Evolutionary conservation across 371 early-diverging fungal species (phyloP), one percentile per base, ranked within the genome.

Genomic region (Mucor indicus): DNA sequence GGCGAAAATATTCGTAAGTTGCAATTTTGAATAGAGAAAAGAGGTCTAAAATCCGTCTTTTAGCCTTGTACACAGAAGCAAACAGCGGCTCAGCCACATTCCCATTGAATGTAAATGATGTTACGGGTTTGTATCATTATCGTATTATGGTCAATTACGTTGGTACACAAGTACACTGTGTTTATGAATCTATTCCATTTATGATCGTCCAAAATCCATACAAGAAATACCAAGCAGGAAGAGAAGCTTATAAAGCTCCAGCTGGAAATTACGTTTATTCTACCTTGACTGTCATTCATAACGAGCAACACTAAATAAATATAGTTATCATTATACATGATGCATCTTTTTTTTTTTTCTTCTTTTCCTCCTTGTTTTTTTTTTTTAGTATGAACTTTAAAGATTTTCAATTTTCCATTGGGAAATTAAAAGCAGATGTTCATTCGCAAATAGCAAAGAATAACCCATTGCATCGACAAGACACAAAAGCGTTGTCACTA

Each of bases 401-500:
- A 55, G 70, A 67, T 47, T 58, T 73, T 15, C 74, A 73, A 39
- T 69, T 55, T 37, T 69, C 69, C 3, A 48, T 69, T 38, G 65
- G 67, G 33, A 73, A 69, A 43, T 49, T 73, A 11, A 64, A 64
- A 13, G 54, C 66, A 2, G 70, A 64, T 48, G 64, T 70, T 30
- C 52, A 64, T n/a, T 67, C 70, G 0, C 74, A 69, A 22, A 31
- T 73, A 31, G 74, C 65, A 1, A 63, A 53, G 27, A 73, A 60
- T 31, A 73, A 73, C 50, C 74, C 74, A 4, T 32, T 73, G 40
- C 65, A 64, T 37, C 69, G 69, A 32, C 70, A 67, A 48, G 69
- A 73, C 29, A 67, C 70, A 11, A 67, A 63, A 21, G 53, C 60
- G 3, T 38, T 73, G 13, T 64, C 69, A 15, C 21, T 60, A 2